Conservation (phyloP, 495 filamentous ascomycete genomes). For the Penicillium argentinense region DNA sequence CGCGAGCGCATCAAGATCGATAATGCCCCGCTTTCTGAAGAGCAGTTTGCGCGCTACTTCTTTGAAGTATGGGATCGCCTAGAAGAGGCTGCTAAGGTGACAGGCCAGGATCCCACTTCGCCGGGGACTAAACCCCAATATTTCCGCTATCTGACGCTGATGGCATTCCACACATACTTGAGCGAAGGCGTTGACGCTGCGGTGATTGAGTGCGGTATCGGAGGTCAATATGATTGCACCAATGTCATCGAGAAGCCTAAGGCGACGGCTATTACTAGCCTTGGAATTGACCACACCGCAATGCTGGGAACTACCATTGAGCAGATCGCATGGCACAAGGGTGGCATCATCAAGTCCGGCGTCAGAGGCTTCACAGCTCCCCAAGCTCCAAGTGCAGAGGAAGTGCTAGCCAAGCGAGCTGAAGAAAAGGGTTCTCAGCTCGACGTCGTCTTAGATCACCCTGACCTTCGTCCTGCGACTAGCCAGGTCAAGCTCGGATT, state of each 20-base stretch:
- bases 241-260: constrained; percentile 80
- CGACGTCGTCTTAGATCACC: constrained; percentile 61
- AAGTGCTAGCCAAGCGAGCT: constrained; percentile 71
- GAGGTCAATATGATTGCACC: constrained; percentile 90
- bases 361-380: constrained; percentile 71
- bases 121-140: constrained; percentile 73
- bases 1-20: constrained; percentile 87
- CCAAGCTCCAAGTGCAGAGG: constrained; percentile 63
- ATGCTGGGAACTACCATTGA: constrained; percentile 82
- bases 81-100: constrained; percentile 48
- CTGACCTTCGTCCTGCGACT: constrained; percentile 49
- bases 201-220: constrained; percentile 90
- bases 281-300: constrained; percentile 86
- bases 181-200: constrained; percentile 77
- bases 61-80: constrained; percentile 87
- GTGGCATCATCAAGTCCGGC: constrained; percentile 80
- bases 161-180: constrained; percentile 87
- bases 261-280: constrained; percentile 72
- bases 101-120: constrained; percentile 47
- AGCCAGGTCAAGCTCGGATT: constrained; percentile 67
- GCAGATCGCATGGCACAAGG: constrained; percentile 97
- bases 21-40: constrained; percentile 69
- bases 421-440: constrained; percentile 61
- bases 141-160: constrained; percentile 84
- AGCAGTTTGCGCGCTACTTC: constrained; percentile 79